phyloP scores from a whole-genome alignment of 768 basidiomycete species.

The Lentinula boryana region DNA sequence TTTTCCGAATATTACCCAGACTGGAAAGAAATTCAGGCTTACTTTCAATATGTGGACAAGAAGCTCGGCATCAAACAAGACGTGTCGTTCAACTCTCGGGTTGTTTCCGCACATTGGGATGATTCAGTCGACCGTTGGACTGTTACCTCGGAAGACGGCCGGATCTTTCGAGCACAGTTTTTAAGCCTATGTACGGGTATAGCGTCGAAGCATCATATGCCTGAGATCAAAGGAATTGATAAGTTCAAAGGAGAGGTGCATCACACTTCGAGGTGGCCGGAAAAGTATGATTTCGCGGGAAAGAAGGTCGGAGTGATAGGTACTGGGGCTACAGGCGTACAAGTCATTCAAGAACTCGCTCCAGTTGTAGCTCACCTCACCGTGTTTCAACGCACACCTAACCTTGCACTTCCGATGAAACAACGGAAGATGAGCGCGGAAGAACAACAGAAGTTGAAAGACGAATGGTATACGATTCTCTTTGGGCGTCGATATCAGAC shows the following conservation, averaged over 20 bases:
- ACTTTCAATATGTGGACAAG: conserved; percentile 2
- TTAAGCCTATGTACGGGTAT: conserved; percentile 4
- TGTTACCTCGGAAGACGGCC: neutral
- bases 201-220: neutral
- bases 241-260: neutral
- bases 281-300: neutral
- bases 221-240: conserved; percentile 2
- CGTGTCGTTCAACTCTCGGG: conserved; percentile 1
- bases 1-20: neutral
- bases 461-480: neutral
- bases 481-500: neutral
- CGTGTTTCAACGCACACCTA: conserved; percentile 11
- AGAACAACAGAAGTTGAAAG: neutral
- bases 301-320: conserved; percentile 7
- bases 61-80: conserved; percentile 3
- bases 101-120: neutral
- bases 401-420: conserved; percentile 2
- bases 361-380: conserved; percentile 7
- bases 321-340: conserved; percentile 1
- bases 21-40: neutral
- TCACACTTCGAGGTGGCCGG: conserved; percentile 3
- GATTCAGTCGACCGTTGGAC: neutral
- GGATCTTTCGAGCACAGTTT: neutral
- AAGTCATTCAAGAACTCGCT: conserved; percentile 9
- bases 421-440: neutral